Conservation (phyloP, 192 early-diverging fungal genomes). For the Coemansia sp. region DNA sequence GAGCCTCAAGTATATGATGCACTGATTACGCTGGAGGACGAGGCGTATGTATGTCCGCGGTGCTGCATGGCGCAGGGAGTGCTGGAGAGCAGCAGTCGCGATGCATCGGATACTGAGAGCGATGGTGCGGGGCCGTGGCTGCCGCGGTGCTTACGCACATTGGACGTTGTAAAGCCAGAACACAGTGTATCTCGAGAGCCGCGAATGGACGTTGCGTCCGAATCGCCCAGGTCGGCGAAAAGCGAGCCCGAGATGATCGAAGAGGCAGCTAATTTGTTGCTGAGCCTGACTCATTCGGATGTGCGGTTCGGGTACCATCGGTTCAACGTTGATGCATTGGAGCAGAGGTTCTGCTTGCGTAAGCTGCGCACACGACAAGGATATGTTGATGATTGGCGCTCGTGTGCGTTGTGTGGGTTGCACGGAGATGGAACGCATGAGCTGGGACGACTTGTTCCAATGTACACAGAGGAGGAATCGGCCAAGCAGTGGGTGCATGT, state of each 20-base stretch:
- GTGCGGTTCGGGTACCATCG: conserved; percentile 42
- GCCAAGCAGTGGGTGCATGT: conserved; percentile 36
- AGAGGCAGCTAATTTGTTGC: conserved; percentile 43
- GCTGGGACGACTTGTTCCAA: conserved; percentile 31
- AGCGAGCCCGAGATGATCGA: conserved; percentile 6
- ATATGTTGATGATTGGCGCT: conserved; percentile 16
- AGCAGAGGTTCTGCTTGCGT: conserved; percentile 23
- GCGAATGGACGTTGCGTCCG: background rate
- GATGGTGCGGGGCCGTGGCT: conserved; percentile 6
- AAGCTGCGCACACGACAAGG: background rate
- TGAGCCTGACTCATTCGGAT: conserved; percentile 48
- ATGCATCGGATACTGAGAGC: background rate
- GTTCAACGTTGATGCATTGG: conserved; percentile 23
- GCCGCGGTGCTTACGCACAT: conserved; percentile 11
- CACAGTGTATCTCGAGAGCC: background rate
- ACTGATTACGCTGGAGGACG: conserved; percentile 57
- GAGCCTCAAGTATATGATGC: conserved; percentile 58
- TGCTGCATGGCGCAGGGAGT: conserved; percentile 23
- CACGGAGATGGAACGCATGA: conserved; percentile 29
- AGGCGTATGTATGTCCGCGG: conserved; percentile 60
- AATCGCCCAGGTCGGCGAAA: background rate
- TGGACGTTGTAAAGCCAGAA: background rate
- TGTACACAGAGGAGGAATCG: background rate
- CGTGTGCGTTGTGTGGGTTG: conserved; percentile 35
- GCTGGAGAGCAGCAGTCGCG: conserved; percentile 3